Base-by-base conservation (phyloP, 768 basidiomycete species). In the Phylloporus sp. region DNA sequence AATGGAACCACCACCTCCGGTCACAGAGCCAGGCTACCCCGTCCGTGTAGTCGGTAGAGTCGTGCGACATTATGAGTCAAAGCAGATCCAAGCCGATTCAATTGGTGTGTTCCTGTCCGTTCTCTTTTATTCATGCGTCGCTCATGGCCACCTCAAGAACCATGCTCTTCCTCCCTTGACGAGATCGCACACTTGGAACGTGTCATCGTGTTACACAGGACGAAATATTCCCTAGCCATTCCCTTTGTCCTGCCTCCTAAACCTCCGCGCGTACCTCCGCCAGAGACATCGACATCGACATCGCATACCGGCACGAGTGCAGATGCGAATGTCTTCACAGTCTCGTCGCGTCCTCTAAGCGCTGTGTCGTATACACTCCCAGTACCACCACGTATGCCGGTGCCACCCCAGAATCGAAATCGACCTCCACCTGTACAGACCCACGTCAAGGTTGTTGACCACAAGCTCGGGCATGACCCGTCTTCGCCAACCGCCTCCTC, bases 131-230 rank as follows among this genome's bases (percentile, higher is more conserved):
- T 1, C n/a, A 12, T 29, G 0, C 4, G 9, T 45, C 16, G 20
- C 32, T 50, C 15, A 55, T 16, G 20, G 15, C 6, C 12, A 3
- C 5, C 27, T 6, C 45, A 50, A 85, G 81, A 70, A 20, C 59
- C 52, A 23, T 85, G 80, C 62, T 50, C 52, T 16, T 79, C 81
- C 10, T 62, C 67, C 0, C 82, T 82, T 54, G 84, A 86, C 4
- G 84, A 89, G 64, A 72, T 82, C 7, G 52, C 59, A 4, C 87
- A 90, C 57, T 79, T 80, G 72, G 69, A 72, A 43, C 60, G 53
- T 5, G 85, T 87, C 10, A 69, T 72, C 5, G 60, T 73, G 2
- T 69, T 88, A 6, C 86, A 86, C 60, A 67, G 70, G 53, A 73
- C 70, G 1, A 70, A 68, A 28, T 90, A 88, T 59, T 75, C 73